Base-by-base conservation (phyloP, 2,329 filamentous ascomycete species). In the Colletotrichum nymphaeae region DNA sequence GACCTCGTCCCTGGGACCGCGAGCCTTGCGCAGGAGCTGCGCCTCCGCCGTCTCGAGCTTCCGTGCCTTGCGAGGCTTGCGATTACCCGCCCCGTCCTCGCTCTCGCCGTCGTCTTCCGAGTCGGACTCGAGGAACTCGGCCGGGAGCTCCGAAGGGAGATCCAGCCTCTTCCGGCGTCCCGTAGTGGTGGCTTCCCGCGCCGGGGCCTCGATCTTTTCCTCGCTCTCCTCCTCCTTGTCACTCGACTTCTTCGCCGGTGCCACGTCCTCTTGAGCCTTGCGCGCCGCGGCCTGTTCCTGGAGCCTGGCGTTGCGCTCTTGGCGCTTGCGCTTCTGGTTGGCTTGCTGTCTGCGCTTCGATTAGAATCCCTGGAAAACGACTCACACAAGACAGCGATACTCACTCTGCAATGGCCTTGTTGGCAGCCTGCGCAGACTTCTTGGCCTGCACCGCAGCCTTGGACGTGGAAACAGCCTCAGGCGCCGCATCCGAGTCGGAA, bases 401-500 rank as follows among this genome's bases (percentile, higher is more conserved):
- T 75, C 80, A 91, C 89, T 87, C 83, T 76, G 88, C 85, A 7
- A 85, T 86, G 26, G 86, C 88, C 72, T 87, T 86, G 71, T 86
- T 83, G 49, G 85, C 85, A 16, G 83, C 85, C 73, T 87, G 83
- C 1, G 84, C 83, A 3, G 85, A 84, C 76, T 86, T 84, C 73
- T 85, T 84, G 26, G 84, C 82, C 72, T 86, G 82, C 16, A 82
- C 84, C 1, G 87, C 88, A 3, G 85, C 87, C 60, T 84, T 83
- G 14, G 81, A 79, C 1, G 88, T 88, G 0, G 89, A 90, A n/a
- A 91, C 85, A 3, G 87, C 89, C 79, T 91, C 89, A 9, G 89
- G 89, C 0, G 88, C 88, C 65, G 90, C 88, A 56, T 89, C 87
- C 55, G 85, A 86, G 59, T 89, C 87, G 63, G 85, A 86, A 12